Evolutionary conservation across 257 asterid genomes (phyloP).

Genomic region (Solanum acaule): DNA sequence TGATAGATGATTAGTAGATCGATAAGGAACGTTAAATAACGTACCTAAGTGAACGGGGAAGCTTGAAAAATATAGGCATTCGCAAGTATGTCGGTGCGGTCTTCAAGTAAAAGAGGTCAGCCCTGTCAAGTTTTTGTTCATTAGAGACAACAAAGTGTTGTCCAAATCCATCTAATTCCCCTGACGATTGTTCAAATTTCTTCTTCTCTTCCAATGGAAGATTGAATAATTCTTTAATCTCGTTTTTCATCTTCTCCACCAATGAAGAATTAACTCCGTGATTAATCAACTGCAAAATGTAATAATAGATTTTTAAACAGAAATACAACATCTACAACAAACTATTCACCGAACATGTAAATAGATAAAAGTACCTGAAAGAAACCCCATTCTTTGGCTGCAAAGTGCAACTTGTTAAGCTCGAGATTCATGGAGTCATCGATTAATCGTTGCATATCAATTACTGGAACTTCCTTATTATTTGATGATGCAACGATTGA

Average conservation of each 20-base stretch:
- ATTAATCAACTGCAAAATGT: not conserved
- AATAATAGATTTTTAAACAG: too few relatives aligned
- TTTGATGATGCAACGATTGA: not conserved
- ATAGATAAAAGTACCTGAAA: constrained; percentile 21
- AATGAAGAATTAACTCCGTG: not conserved
- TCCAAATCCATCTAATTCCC: not conserved
- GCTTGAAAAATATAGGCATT: not conserved
- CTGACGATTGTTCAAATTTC: not conserved
- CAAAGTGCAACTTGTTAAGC: constrained; percentile 21
- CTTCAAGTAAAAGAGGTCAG: not conserved
- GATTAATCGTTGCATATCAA: constrained; percentile 25
- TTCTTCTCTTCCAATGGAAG: not conserved
- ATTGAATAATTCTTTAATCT: not conserved
- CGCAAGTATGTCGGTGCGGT: not conserved
- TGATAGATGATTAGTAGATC: too few relatives aligned
- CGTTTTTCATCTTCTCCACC: not conserved
- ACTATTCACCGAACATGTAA: too few relatives aligned
- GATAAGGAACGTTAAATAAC: too few relatives aligned
- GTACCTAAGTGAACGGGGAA: not conserved
- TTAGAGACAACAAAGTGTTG: not conserved
- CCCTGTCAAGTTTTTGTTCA: not conserved
- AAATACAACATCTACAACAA: too few relatives aligned
- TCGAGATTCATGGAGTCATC: not conserved
- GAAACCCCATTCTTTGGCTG: constrained; percentile 50
- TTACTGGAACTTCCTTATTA: constrained; percentile 23